Percentiles rank a stretch among this genome's conserved stretches.
Evolutionary conservation across 2,329 filamentous ascomycete genomes (phyloP).

Genomic region (Botrytis byssoidea): DNA sequence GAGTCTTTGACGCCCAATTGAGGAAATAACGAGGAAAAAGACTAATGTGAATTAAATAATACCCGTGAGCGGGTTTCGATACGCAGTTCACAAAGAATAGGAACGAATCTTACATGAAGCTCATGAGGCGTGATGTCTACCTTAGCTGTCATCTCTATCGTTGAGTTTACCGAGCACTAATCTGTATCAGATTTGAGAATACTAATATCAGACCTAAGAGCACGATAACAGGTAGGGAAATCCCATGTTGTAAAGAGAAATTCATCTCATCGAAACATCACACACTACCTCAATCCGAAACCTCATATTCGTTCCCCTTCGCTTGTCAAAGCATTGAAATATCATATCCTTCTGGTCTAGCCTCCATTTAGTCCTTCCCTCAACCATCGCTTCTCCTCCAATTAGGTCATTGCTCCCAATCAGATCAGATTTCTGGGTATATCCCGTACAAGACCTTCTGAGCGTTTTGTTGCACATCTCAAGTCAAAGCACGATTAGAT

Average conservation of each 20-base stretch:
- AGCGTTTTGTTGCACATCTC: not conserved
- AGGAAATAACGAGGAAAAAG: not conserved
- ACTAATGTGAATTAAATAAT: not conserved
- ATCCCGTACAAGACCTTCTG: not conserved
- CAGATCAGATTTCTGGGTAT: not conserved
- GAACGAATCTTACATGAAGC: not conserved
- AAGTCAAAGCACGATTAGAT: constrained; percentile 1
- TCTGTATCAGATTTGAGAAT: not conserved
- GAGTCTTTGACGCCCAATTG: not conserved
- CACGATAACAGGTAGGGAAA: not conserved
- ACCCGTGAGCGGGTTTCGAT: no score
- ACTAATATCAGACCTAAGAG: not conserved
- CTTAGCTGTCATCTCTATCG: not conserved
- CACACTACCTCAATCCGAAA: not conserved
- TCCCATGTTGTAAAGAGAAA: not conserved
- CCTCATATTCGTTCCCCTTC: not conserved
- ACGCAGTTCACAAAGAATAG: not conserved
- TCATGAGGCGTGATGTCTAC: not conserved
- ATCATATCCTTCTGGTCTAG: not conserved
- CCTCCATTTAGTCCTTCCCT: not conserved
- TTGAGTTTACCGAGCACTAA: not conserved
- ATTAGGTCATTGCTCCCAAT: not conserved
- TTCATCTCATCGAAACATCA: not conserved
- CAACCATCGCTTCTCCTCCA: not conserved
- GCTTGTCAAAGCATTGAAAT: not conserved